These are phyloP conservation scores for Parachlorella kessleri DNA, from an alignment of 139 green algal species.

Conservation along the genomic window DNA sequence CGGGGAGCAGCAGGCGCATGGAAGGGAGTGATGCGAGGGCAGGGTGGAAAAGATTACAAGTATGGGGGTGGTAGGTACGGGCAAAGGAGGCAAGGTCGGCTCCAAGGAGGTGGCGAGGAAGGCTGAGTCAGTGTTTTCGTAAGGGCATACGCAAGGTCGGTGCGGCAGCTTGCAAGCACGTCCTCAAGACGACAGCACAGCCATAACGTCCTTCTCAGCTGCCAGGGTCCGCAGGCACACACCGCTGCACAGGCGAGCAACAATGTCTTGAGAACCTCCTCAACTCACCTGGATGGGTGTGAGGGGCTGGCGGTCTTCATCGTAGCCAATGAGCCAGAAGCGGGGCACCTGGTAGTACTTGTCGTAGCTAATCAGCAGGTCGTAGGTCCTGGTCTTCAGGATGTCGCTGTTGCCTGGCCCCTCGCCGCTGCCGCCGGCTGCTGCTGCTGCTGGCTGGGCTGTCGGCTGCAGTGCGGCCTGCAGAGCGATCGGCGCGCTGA, in stretches of 20 bases:
- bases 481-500: too few relatives aligned
- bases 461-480: slow-evolving; percentile 37
- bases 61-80: neutral
- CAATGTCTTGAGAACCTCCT: too few relatives aligned
- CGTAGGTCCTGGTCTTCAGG: slow-evolving; percentile 84
- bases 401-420: slow-evolving; percentile 48
- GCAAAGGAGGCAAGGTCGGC: neutral
- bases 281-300: slow-evolving; percentile 53
- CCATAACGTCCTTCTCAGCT: too few relatives aligned
- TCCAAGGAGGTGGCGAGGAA: too few relatives aligned
- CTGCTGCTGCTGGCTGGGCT: neutral
- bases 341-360: slow-evolving; percentile 87
- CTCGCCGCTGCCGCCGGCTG: neutral
- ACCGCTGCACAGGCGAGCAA: too few relatives aligned
- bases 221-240: too few relatives aligned
- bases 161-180: neutral
- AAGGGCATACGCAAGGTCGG: too few relatives aligned
- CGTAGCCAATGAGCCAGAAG: slow-evolving; percentile 90
- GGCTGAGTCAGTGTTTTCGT: too few relatives aligned
- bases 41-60: neutral
- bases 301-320: slow-evolving; percentile 70
- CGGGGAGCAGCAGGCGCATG: neutral
- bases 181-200: too few relatives aligned
- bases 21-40: neutral
- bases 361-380: slow-evolving; percentile 94